Evolutionary conservation across 305 asterid genomes (phyloP), one percentile per base, ranked within the genome.

Genomic region (Nicotiana rustica): DNA sequence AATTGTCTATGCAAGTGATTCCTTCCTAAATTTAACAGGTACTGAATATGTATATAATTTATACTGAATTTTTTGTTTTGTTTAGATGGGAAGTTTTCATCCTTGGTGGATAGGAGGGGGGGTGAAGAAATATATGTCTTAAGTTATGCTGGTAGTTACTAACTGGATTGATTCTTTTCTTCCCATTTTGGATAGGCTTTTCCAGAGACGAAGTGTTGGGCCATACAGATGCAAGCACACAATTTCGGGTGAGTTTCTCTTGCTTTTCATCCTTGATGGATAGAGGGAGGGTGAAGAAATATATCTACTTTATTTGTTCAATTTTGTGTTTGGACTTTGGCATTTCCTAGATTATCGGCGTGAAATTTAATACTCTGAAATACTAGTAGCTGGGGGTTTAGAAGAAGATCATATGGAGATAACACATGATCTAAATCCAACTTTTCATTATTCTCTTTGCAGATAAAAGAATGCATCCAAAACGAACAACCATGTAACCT

Each of bases 1-100:
- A 75, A 94, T 96, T 78, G 92, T 94, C 35, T 94, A 93, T 88
- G 98, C 94, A 14, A 96, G 96, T 49, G 99, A 94, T 70, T 90
- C 85, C 64, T 94, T 96, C 88, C 85, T 94, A 80, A 90, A 90
- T 89, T 89, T 96, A 87, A 93, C 99, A 87, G 99, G 99, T 91
- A 83, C 35, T 44, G 47, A n/a, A 25, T 13, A 57, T 38, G 41
- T 76, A 44, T 10, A 25, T 38, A 41, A 35, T 15, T 81, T 38
- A 10, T 25, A 31, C 29, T 2, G 19, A 35, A n/a, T n/a, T 36
- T 59, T 56, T 82, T 73, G 31, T 77, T 67, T 44, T 21, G 61
- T 71, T 71, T 6, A 2, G 44, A 47, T 6, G 13, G 0, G 38
- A 38, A 12, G 21, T 44, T 25, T 3, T 52, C 62, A 52, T 49